Evolutionary conservation across 1,284 basidiomycete species (phyloP).

Genomic region (Ceratobasidium sp.): DNA sequence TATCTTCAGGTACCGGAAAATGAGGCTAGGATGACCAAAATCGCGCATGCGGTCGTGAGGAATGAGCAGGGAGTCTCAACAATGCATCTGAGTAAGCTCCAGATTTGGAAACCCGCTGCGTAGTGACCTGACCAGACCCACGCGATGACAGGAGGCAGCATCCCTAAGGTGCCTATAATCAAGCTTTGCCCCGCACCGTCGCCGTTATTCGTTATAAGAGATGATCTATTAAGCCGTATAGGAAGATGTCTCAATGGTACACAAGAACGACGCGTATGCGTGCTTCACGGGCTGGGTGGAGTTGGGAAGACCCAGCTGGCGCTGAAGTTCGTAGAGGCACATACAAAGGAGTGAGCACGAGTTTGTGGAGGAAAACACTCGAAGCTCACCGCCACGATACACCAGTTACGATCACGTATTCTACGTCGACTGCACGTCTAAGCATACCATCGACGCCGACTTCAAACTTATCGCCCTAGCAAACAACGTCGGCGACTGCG

Average conservation of each 20-base stretch:
- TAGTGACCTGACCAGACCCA: neutral
- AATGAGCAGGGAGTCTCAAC: neutral
- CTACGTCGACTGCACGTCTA: slow-evolving; percentile 5
- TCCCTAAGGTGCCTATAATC: neutral
- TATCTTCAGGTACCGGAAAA: neutral
- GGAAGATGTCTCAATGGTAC: too few relatives aligned
- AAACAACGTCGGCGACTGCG: neutral
- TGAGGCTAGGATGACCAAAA: neutral
- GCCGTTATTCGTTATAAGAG: too few relatives aligned
- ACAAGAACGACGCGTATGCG: neutral
- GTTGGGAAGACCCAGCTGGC: slow-evolving; percentile 1
- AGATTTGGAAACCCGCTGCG: neutral
- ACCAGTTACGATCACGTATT: neutral
- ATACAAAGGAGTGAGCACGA: neutral
- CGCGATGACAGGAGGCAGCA: neutral
- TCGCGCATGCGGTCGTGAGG: neutral
- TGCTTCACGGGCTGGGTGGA: neutral
- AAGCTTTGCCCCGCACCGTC: too few relatives aligned
- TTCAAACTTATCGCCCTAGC: neutral
- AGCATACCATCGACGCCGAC: neutral
- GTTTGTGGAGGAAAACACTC: too few relatives aligned
- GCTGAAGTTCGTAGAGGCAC: neutral
- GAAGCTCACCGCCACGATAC: neutral
- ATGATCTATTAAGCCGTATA: too few relatives aligned
- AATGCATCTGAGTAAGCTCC: neutral